A percentile compares a stretch with the other conserved stretches of the same genome.
Evolutionary conservation across 306 rosid species (phyloP).

Genomic region (Gleditsia sinensis): DNA sequence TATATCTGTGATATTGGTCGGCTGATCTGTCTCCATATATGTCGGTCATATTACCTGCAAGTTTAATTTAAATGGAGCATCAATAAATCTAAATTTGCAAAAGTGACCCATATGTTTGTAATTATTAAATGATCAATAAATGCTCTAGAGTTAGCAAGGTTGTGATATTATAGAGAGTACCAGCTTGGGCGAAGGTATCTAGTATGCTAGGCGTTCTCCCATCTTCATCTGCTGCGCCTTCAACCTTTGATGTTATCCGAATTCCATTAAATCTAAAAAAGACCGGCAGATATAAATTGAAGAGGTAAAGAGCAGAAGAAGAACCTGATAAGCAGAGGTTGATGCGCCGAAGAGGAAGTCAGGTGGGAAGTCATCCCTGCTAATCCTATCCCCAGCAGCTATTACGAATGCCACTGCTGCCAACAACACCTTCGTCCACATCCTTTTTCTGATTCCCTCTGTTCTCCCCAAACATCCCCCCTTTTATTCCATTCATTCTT

Average conservation of each 20-base stretch:
- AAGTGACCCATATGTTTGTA: background rate
- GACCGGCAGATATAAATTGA: background rate
- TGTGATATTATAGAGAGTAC: background rate
- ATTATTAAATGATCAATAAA: background rate
- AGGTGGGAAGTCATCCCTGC: slow-evolving; percentile 58
- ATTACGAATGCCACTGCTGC: background rate
- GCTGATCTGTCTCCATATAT: background rate
- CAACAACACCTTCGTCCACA: background rate
- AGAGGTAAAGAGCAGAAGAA: background rate
- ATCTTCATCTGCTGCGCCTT: slow-evolving; percentile 49
- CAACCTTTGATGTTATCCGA: too few species aligned
- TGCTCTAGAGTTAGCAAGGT: too few species aligned
- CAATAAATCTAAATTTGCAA: too few species aligned
- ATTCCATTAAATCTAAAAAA: too few species aligned
- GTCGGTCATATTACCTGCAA: background rate
- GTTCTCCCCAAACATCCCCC: too few species aligned
- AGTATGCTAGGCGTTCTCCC: slow-evolving; percentile 43
- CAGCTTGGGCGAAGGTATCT: slow-evolving; percentile 36
- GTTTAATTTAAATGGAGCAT: background rate
- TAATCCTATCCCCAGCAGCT: background rate
- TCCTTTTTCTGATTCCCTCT: background rate
- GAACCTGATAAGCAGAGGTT: slow-evolving; percentile 70
- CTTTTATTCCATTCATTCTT: too few species aligned
- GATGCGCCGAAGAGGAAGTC: slow-evolving; percentile 59
- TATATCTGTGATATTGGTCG: slow-evolving; percentile 23